These are phyloP conservation scores for Nannizzia gypsea DNA, from an alignment of 2,329 filamentous ascomycete genomes.

Conservation along the genomic window DNA sequence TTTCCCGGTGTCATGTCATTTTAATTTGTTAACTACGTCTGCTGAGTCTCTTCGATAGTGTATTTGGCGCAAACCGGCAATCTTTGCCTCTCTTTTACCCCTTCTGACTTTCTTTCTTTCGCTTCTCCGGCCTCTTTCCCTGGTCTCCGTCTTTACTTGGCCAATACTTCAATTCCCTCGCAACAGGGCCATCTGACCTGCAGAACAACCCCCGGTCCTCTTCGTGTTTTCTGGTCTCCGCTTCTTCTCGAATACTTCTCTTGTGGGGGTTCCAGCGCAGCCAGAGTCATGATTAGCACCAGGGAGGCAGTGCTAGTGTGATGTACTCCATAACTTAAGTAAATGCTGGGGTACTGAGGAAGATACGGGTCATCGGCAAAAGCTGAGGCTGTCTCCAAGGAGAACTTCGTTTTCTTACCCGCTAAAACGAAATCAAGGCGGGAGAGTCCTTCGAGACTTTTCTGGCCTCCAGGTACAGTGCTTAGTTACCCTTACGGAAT, in stretches of 20 bases:
- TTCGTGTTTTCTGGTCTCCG: background rate
- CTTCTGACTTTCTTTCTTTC: no score
- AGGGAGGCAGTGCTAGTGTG: background rate
- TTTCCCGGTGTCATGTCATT: background rate
- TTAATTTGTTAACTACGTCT: background rate
- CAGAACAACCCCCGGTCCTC: background rate
- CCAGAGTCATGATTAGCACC: background rate
- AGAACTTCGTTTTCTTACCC: no score
- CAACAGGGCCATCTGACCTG: background rate
- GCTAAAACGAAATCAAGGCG: background rate
- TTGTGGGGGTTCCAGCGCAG: background rate
- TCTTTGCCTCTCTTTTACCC: background rate
- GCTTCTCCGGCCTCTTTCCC: no score
- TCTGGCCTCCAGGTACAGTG: background rate
- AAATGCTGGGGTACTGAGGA: background rate
- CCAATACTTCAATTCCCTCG: background rate
- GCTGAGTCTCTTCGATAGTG: background rate
- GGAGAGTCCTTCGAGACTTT: background rate
- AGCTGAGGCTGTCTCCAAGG: background rate
- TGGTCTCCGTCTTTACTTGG: background rate
- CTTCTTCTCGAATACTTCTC: slow-evolving; percentile 4
- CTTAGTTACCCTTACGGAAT: background rate
- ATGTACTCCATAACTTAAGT: background rate
- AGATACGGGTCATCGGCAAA: background rate
- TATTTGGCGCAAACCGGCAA: background rate